Base-by-base conservation (phyloP, 2,329 filamentous ascomycete species). In the Fusarium coicis region DNA sequence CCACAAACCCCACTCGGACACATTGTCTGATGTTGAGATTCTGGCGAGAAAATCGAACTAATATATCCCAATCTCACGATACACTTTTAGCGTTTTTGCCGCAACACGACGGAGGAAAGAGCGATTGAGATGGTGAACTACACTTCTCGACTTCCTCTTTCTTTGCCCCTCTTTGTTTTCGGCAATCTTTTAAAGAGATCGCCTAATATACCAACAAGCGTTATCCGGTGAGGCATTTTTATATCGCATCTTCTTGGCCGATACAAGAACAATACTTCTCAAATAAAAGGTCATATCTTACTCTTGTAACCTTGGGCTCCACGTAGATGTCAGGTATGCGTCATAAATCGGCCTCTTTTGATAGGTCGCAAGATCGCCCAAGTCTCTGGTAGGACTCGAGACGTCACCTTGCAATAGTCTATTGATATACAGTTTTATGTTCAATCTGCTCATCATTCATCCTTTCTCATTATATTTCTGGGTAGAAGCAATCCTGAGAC, bases 1-100 rank as follows among this genome's bases (percentile, higher is more conserved):
- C 28, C 28, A 30, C 28, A 9, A 30, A 30, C 28, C 28, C 32
- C 64, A 66, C 64, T 67, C 62, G 64, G 64, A 67, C 64, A 67
- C 64, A 52, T 59, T 66, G 62, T 59, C 64, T 52, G 10, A 10
- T 7, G 30, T 42, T 65, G 23, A 28, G 26, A 26, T 26, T 26
- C 26, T 26, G 26, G 26, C 26, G 26, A 26, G 26, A 26, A 26
- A 26, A 26, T 42, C 65, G 23, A 28, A 1, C 4, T 8, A 0
- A 37, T 53, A 53, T 53, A 53, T 10, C 23, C n/a, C 19, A 21
- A 6, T 7, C 7, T 15, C 4, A 0, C 7, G 18, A 11, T 53
- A 3, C 32, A 53, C n/a, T 37, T 37, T 37, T 53, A 18, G 49
- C 19, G n/a, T 36, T 50, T 34, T 53, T 15, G n/a, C 10, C 3